phyloP scores from a whole-genome alignment of 148 eudicot species.

The Heliamphora exappendiculata region DNA sequence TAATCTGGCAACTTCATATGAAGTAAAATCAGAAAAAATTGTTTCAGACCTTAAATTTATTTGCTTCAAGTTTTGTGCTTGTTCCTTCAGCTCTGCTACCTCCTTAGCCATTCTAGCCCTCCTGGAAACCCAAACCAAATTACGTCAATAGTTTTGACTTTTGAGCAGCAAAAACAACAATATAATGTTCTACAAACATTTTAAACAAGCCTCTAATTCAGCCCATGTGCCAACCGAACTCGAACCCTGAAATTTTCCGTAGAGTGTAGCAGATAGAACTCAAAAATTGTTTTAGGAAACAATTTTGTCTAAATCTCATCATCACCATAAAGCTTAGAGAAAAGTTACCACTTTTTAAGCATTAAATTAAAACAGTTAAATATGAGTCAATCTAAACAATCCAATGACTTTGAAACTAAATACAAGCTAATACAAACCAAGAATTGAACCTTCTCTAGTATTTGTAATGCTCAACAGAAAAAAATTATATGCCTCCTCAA shows the following conservation, averaged over 20 bases:
- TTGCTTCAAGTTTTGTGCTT: constrained; percentile 57
- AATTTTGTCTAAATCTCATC: not conserved
- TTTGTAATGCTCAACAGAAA: not conserved
- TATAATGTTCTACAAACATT: not conserved
- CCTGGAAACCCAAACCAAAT: constrained; percentile 37
- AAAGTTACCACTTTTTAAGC: too few relatives aligned
- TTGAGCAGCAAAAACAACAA: not conserved
- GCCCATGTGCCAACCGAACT: not conserved
- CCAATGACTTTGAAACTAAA: not conserved
- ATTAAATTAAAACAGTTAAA: not conserved
- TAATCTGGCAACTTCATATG: not conserved
- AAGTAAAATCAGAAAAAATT: not conserved
- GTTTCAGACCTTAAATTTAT: constrained; percentile 43
- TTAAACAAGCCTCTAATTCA: not conserved
- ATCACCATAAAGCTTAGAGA: not conserved
- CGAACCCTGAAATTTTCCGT: not conserved
- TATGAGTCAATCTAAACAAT: not conserved
- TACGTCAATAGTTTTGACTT: not conserved
- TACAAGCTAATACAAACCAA: not conserved
- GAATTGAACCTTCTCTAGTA: not conserved
- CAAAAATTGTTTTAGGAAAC: not conserved
- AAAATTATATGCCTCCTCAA: not conserved
- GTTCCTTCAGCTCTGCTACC: constrained; percentile 79
- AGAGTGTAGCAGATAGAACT: not conserved
- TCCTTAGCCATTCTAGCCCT: constrained; percentile 95